Conservation (phyloP, 106 monocot species). For the Vanilla planifolia region DNA sequence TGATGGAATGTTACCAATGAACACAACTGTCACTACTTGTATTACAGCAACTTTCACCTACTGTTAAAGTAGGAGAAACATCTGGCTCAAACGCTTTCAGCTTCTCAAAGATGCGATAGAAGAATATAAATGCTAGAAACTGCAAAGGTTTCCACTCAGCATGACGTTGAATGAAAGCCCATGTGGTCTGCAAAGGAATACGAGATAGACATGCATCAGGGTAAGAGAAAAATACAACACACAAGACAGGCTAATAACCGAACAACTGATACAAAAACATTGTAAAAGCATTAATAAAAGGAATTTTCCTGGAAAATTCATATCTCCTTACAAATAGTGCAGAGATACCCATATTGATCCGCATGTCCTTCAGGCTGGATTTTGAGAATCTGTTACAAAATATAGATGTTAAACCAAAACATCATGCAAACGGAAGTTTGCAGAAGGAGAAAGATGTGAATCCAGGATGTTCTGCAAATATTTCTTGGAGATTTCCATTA, state of each 20-base stretch:
- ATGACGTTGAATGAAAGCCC: conserved; percentile 61
- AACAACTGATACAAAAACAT: too few species aligned
- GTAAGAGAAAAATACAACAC: too few species aligned
- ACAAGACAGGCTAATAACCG: too few species aligned
- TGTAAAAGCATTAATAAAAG: neutral
- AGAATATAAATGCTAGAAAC: conserved; percentile 77
- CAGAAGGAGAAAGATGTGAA: too few species aligned
- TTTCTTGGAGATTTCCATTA: too few species aligned
- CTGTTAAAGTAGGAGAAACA: conserved; percentile 44
- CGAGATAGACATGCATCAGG: neutral
- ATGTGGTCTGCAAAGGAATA: conserved; percentile 59
- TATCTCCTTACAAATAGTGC: conserved; percentile 70
- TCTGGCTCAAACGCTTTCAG: conserved; percentile 71
- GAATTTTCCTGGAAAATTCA: neutral
- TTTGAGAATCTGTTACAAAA: conserved; percentile 40
- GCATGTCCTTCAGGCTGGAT: conserved; percentile 62
- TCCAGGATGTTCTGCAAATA: too few species aligned
- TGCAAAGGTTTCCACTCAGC: conserved; percentile 91
- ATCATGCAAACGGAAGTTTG: too few species aligned
- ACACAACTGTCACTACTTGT: too few species aligned
- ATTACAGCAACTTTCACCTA: conserved; percentile 22
- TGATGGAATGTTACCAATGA: too few species aligned
- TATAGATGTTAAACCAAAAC: too few species aligned
- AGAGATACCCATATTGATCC: conserved; percentile 66
- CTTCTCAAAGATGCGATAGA: conserved; percentile 93